Evolutionary conservation across 2,329 filamentous ascomycete genomes (phyloP), one percentile per base, ranked within the genome.

Genomic region (Colletotrichum sp.): DNA sequence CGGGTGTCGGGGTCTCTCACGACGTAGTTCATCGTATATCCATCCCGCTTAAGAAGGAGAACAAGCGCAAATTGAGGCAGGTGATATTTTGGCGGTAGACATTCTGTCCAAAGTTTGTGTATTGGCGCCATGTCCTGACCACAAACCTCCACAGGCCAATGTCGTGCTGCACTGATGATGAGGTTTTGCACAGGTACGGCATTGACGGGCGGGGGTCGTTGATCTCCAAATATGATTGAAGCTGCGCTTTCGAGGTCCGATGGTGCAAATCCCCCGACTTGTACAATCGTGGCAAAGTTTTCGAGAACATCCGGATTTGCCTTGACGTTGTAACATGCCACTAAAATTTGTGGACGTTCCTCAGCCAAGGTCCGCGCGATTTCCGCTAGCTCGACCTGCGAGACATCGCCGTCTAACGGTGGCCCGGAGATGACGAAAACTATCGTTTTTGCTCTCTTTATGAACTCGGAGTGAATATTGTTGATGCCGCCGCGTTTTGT

Each of bases 401-500:
- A 88, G 18, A 85, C 83, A 75, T 91, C 88, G 8, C 88, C 87
- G 15, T 84, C 78, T n/a, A 81, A 80, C 6, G 87, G 85, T 49
- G 86, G 85, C 3, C 88, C 88, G 5, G 89, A 89, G 55, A 92
- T 87, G 72, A 95, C 89, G 74, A 94, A 91, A 16, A 95, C 83
- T 44, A 94, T 86, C 2, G 88, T 88, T 63, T 88, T 89, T 6
- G 92, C 92, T 71, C 90, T 86, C 72, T 88, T 89, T 69, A 95
- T 89, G 79, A 94, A 94, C 68, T 88, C 89, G 65, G 89, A 85
- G 83, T 96, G 92, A 60, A 90, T 89, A 26, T 88, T 87, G 4
- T 92, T 94, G 81, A 95, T 91, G 57, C 93, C 93, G 74, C 88
- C 84, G 68, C 88, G 88, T 63, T 91, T 90, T 7, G 92, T 91